phyloP scores from a whole-genome alignment of 352 stramenopile species.

The Elongisporangium anandrum region DNA sequence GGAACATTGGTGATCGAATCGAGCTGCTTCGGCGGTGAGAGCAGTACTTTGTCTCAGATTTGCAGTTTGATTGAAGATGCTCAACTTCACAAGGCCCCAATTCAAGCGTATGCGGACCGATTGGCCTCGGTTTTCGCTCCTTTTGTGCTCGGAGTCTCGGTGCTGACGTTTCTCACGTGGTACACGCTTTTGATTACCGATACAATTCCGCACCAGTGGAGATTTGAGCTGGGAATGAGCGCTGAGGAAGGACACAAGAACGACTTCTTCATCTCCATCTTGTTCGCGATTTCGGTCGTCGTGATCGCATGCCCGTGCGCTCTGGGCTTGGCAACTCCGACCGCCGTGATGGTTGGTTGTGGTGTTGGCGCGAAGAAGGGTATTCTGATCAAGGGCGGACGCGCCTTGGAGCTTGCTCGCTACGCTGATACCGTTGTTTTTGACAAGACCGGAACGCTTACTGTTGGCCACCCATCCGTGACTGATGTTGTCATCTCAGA shows the following conservation, averaged over 20 bases:
- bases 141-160: constrained; percentile 54
- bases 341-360: constrained; percentile 86
- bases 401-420: constrained; percentile 70
- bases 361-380: constrained; percentile 83
- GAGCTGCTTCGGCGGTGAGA: constrained; percentile 66
- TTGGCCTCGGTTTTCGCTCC: constrained; percentile 63
- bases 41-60: constrained; percentile 68
- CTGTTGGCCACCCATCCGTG: constrained; percentile 72
- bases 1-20: constrained; percentile 85
- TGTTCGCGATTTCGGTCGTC: constrained; percentile 87
- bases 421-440: constrained; percentile 90
- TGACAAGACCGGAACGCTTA: constrained; percentile 93
- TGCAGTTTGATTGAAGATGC: constrained; percentile 85
- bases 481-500: constrained; percentile 74
- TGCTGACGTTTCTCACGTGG: constrained; percentile 61
- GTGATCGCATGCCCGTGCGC: constrained; percentile 87
- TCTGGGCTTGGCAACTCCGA: constrained; percentile 78
- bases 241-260: constrained; percentile 48
- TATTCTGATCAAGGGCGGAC: constrained; percentile 87
- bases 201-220: constrained; percentile 45
- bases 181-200: constrained; percentile 44
- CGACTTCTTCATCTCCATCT: constrained; percentile 62
- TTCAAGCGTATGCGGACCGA: constrained; percentile 81
- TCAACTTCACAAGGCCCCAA: constrained; percentile 84
- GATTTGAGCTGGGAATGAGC: constrained; percentile 43